Conservation (phyloP, 2,329 filamentous ascomycete genomes). For the Metarhizium humberi region DNA sequence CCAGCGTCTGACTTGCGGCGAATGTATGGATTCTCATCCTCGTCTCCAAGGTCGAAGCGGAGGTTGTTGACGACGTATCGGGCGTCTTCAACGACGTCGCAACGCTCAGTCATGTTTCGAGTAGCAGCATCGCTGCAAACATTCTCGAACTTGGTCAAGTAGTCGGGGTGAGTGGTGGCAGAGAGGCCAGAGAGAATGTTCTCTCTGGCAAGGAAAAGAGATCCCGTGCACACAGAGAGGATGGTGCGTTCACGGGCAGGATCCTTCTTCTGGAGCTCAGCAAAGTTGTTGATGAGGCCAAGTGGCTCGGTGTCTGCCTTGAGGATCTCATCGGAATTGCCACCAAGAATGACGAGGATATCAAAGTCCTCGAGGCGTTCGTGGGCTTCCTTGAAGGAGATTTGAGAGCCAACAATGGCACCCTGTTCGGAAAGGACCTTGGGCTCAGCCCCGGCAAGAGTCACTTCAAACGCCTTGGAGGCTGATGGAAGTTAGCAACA, state of each 20-base stretch:
- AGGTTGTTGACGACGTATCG: slow-evolving; percentile 89
- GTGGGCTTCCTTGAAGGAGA: slow-evolving; percentile 70
- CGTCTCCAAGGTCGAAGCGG: slow-evolving; percentile 73
- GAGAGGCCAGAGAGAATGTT: slow-evolving; percentile 71
- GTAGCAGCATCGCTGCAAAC: slow-evolving; percentile 66
- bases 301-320: slow-evolving; percentile 62
- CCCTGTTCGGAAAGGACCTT: slow-evolving; percentile 53
- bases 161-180: slow-evolving; percentile 76
- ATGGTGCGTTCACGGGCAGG: slow-evolving; percentile 73
- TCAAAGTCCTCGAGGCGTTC: slow-evolving; percentile 68
- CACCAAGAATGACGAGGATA: slow-evolving; percentile 69
- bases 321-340: slow-evolving; percentile 53
- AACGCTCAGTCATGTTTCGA: slow-evolving; percentile 63
- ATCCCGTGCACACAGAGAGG: slow-evolving; percentile 70
- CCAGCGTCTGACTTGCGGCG: slow-evolving; percentile 61
- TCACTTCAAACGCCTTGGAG: slow-evolving; percentile 49
- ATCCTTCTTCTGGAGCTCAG: slow-evolving; percentile 71
- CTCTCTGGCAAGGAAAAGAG: slow-evolving; percentile 66
- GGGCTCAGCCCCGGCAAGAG: slow-evolving; percentile 42
- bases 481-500: slow-evolving; percentile 22
- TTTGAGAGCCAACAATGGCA: slow-evolving; percentile 62
- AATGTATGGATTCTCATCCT: slow-evolving; percentile 78
- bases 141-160: slow-evolving; percentile 71
- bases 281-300: slow-evolving; percentile 63
- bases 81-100: slow-evolving; percentile 71